Conservation (phyloP, 1,284 basidiomycete genomes). For the Fistulina hepatica region DNA sequence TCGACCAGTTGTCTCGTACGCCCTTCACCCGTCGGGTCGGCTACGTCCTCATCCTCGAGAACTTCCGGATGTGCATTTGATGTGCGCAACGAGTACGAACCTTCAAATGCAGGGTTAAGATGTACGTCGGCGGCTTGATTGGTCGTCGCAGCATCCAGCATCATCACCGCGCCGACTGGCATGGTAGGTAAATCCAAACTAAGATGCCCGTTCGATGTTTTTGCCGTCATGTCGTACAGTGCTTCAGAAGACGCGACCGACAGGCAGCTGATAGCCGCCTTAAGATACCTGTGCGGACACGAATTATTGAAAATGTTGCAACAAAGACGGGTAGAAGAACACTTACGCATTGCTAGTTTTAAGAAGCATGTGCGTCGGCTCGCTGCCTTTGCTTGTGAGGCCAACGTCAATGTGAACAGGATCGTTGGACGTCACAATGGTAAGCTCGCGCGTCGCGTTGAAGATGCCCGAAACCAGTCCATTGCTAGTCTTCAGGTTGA, state of each 20-base stretch:
- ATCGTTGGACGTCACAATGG: slow-evolving; percentile 28
- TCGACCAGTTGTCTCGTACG: no score
- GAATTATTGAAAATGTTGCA: neutral
- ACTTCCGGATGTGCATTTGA: neutral
- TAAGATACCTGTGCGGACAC: slow-evolving; percentile 1
- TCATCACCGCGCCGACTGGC: slow-evolving; percentile 2
- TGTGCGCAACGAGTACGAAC: slow-evolving; percentile 2
- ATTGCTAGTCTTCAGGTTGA: slow-evolving; percentile 24
- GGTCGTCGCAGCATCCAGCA: slow-evolving; percentile 2
- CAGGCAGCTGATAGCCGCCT: slow-evolving; percentile 5
- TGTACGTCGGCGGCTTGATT: slow-evolving; percentile 1
- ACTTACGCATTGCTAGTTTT: slow-evolving; percentile 31
- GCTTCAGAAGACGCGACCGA: neutral
- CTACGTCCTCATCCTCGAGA: slow-evolving; percentile 1
- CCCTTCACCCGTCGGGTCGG: slow-evolving; percentile 7
- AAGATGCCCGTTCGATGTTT: slow-evolving; percentile 1
- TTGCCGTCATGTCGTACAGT: slow-evolving; percentile 4
- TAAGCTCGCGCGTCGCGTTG: slow-evolving; percentile 24
- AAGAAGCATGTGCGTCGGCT: slow-evolving; percentile 19
- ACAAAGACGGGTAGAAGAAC: no score
- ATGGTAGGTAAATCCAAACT: slow-evolving; percentile 2
- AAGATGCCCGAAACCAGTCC: slow-evolving; percentile 33
- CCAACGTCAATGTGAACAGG: slow-evolving; percentile 26
- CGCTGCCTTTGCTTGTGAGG: slow-evolving; percentile 17
- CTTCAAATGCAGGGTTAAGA: slow-evolving; percentile 6